phyloP scores from a whole-genome alignment of 305 asterid species.

The Solanum hybrid region DNA sequence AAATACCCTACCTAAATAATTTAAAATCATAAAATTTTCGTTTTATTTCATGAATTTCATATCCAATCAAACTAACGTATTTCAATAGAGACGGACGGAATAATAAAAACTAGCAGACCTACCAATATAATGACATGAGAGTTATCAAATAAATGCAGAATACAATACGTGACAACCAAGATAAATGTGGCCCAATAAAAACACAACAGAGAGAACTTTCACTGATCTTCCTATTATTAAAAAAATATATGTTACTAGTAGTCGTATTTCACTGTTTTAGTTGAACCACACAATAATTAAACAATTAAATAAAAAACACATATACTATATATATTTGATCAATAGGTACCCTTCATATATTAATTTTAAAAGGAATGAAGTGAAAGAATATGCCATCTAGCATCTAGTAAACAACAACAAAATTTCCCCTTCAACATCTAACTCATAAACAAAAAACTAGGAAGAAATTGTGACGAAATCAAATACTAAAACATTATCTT shows the following conservation, averaged over 20 bases:
- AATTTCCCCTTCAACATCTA: neutral
- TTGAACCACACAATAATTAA: neutral
- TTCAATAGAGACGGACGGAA: neutral
- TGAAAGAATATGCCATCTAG: neutral
- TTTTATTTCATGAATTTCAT: neutral
- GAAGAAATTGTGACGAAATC: neutral
- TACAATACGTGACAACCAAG: constrained; percentile 22
- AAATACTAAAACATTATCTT: neutral
- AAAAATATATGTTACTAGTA: neutral
- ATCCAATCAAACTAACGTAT: too few species aligned
- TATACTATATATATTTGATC: too few species aligned
- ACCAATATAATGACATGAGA: constrained; percentile 15
- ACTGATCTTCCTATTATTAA: neutral
- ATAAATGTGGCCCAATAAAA: neutral
- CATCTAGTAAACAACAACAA: neutral
- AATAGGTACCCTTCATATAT: neutral
- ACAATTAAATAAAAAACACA: neutral
- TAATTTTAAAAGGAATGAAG: neutral
- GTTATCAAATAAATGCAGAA: neutral
- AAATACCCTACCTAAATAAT: neutral
- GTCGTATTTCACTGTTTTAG: neutral
- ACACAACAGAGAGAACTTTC: neutral
- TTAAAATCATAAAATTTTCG: neutral
- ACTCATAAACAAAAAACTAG: neutral
- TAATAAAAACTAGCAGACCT: constrained; percentile 1